A percentile compares a stretch with the other conserved stretches of the same genome.
These are phyloP conservation scores for Pneumocystis oryctolagi DNA, from an alignment of 1,139 yeast species.

Conservation along the genomic window DNA sequence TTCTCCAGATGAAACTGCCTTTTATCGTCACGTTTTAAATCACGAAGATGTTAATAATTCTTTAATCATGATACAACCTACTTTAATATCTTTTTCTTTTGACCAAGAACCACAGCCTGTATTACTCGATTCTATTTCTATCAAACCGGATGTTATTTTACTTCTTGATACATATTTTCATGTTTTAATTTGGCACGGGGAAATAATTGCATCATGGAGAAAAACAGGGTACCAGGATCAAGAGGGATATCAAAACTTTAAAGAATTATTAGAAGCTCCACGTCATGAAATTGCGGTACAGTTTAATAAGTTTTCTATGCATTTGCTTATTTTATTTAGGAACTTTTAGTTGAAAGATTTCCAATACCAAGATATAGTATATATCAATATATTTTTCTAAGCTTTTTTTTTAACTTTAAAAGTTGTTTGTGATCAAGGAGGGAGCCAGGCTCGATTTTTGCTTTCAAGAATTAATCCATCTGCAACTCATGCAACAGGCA, in stretches of 20 bases:
- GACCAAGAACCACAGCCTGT: conserved; percentile 76
- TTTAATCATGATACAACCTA: conserved; percentile 93
- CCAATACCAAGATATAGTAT: conserved; percentile 78
- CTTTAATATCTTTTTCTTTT: conserved; percentile 73
- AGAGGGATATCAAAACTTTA: conserved; percentile 78
- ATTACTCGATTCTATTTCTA: conserved; percentile 82
- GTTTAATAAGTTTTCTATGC: neutral
- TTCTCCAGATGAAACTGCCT: conserved; percentile 97
- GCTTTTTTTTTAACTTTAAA: neutral
- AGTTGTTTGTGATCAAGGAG: conserved; percentile 89
- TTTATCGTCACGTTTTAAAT: conserved; percentile 81
- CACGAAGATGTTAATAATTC: conserved; percentile 88
- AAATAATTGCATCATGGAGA: conserved; percentile 90
- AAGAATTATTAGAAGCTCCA: conserved; percentile 74
- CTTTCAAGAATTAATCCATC: conserved; percentile 89
- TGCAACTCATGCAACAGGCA: conserved; percentile 49
- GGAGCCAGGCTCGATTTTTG: conserved; percentile 93
- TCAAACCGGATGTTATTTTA: conserved; percentile 75
- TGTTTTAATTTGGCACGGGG: conserved; percentile 88
- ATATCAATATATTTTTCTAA: neutral
- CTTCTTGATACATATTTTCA: conserved; percentile 92
- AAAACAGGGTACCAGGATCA: conserved; percentile 87
- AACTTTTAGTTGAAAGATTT: conserved; percentile 78
- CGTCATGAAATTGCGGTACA: conserved; percentile 65
- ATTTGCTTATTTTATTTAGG: conserved; percentile 19